Evolutionary conservation across 306 rosid genomes (phyloP), one percentile per base, ranked within the genome.

Genomic region (Castanopsis chinensis): DNA sequence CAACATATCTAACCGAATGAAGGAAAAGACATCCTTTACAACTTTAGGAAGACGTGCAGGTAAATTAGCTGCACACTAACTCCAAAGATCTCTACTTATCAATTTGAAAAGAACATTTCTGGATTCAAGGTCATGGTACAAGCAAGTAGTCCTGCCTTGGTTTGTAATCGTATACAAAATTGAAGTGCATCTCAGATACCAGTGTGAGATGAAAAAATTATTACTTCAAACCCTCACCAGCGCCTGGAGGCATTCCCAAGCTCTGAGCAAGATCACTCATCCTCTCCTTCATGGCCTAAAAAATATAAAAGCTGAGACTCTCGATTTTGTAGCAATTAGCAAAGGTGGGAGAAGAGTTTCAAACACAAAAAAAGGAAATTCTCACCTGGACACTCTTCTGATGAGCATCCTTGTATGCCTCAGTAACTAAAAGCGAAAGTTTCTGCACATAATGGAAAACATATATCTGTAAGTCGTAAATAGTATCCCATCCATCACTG

Each of bases 331-430:
- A 41, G 45, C 45, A 41, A 8, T 41, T 69, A 32, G 8, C 72
- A 54, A 80, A 32, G 77, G 33, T 43, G 13, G 68, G 58, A 74
- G 33, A 23, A 52, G 53, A 71, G 58, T 49, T 67, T 59, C 37
- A 8, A 7, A 41, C 8, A 41, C 45, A 41, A 56, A 78, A 56
- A n/a, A 69, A 59, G 27, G 30, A 59, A 25, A 41, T 55, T 80
- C 81, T 85, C 53, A 90, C 93, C 94, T 12, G 84, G 35, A 92
- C 97, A 74, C 96, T 91, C 86, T 94, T 94, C 87, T 91, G 90
- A 70, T 91, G 93, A 58, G 98, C 98, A 72, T 94, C 94, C 74
- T 89, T 89, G 86, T 94, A 92, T 70, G 98, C 98, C 80, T 94
- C 98, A 1, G 95, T 89, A 72, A 92, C 80, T 85, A 92, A 80